Evolutionary conservation across 441 rosid species (phyloP).

Genomic region (Populus hybrid): DNA sequence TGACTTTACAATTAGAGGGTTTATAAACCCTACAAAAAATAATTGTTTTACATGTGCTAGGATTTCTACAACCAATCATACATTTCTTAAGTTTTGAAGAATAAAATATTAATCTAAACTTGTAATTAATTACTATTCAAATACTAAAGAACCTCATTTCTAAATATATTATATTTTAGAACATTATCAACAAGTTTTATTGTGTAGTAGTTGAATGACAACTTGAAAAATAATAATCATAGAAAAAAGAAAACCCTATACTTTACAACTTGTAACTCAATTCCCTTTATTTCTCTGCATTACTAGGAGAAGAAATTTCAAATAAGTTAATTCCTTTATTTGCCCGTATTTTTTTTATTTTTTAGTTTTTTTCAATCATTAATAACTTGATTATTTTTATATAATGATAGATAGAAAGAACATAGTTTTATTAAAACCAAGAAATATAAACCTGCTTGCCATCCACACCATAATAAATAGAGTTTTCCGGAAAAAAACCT

Average conservation of each 20-base stretch:
- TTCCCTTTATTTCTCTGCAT: not conserved
- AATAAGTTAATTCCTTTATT: not conserved
- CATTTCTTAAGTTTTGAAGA: no score
- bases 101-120: no score
- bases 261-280: not conserved
- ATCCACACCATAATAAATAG: not conserved
- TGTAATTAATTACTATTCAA: no score
- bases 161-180: no score
- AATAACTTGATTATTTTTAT: not conserved
- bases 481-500: not conserved
- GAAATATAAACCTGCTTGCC: not conserved
- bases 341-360: not conserved
- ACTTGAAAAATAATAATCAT: not conserved
- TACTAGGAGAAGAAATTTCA: not conserved
- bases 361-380: not conserved
- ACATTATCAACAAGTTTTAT: no score
- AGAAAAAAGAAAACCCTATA: not conserved
- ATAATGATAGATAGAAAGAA: not conserved
- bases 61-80: no score
- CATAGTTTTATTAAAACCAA: not conserved
- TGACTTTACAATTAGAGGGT: no score
- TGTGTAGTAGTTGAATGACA: no score
- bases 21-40: no score
- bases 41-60: no score
- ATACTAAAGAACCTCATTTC: no score